These are phyloP conservation scores for Ceratobasidium sp. DNA, from an alignment of 1,284 basidiomycete genomes.

Conservation along the genomic window DNA sequence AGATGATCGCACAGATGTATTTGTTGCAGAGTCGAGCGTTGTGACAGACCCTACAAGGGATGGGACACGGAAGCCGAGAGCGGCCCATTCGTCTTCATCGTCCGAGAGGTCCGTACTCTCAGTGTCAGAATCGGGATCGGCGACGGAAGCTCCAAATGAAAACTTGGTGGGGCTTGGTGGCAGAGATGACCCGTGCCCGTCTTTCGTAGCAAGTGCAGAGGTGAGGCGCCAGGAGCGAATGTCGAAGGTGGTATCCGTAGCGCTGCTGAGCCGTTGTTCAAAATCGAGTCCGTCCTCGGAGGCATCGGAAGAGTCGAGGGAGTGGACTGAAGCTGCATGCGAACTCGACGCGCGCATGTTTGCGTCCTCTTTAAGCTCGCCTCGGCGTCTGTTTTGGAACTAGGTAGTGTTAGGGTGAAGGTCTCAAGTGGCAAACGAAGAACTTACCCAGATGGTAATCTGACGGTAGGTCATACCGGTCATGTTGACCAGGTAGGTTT, in stretches of 20 bases:
- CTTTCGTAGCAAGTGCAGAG: slow-evolving; percentile 14
- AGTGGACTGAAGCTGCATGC: slow-evolving; percentile 12
- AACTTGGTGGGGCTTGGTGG: slow-evolving; percentile 36
- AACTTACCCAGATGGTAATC: slow-evolving; percentile 49
- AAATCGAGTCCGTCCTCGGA: slow-evolving; percentile 21
- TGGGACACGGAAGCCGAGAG: slow-evolving; percentile 20
- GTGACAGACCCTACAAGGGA: slow-evolving; percentile 20
- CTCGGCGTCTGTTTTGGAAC: slow-evolving; percentile 29
- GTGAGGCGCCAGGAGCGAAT: slow-evolving; percentile 40
- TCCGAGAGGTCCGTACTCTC: slow-evolving; percentile 32
- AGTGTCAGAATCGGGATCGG: slow-evolving; percentile 2
- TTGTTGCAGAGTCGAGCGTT: slow-evolving; percentile 10
- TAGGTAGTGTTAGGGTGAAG: neutral
- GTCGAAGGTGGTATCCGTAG: slow-evolving; percentile 26
- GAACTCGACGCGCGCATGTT: neutral
- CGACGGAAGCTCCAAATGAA: neutral
- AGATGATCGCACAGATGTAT: neutral
- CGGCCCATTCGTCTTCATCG: slow-evolving; percentile 15
- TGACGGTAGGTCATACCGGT: slow-evolving; percentile 48
- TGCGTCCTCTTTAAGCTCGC: slow-evolving; percentile 19
- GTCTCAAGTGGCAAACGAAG: neutral
- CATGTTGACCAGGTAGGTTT: slow-evolving; percentile 46
- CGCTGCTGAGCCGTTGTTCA: slow-evolving; percentile 21
- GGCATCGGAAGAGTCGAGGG: slow-evolving; percentile 20
- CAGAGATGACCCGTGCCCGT: neutral